Evolutionary conservation across 2,329 filamentous ascomycete genomes (phyloP).

Genomic region (Microcera coccophila): DNA sequence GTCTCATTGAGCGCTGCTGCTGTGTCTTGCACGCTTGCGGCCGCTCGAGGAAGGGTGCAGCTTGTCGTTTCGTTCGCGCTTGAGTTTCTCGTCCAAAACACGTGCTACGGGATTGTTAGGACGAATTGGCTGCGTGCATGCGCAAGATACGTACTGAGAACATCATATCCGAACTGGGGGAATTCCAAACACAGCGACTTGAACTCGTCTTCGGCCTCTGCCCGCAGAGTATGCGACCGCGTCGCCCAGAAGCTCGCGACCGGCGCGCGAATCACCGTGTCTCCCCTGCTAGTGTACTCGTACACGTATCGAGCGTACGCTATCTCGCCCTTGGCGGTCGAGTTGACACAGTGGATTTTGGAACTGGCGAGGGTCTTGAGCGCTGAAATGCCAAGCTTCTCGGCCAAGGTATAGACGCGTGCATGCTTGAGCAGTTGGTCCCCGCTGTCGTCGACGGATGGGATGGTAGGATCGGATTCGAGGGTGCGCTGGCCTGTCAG

Average conservation of each 20-base stretch:
- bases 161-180: conserved; percentile 89
- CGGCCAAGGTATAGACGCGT: conserved; percentile 81
- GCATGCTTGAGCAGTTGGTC: conserved; percentile 84
- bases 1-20: conserved; percentile 32
- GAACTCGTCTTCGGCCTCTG: conserved; percentile 86
- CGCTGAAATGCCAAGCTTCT: conserved; percentile 64
- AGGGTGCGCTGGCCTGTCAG: conserved; percentile 61
- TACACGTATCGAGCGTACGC: conserved; percentile 90
- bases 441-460: conserved; percentile 70
- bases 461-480: conserved; percentile 63
- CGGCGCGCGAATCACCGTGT: conserved; percentile 71
- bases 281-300: conserved; percentile 65
- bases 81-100: conserved; percentile 63
- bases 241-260: conserved; percentile 90
- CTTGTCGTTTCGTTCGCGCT: conserved; percentile 59
- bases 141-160: conserved; percentile 60
- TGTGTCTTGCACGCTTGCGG: conserved; percentile 56
- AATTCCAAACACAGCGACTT: conserved; percentile 79
- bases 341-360: conserved; percentile 90
- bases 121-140: not conserved
- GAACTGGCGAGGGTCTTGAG: conserved; percentile 75
- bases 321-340: conserved; percentile 84
- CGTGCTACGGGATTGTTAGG: conserved; percentile 45
- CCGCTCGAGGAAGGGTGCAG: conserved; percentile 50
- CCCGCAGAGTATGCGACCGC: conserved; percentile 71